These are phyloP conservation scores for Elaeis guineensis DNA, from an alignment of 176 grass and related monocot genomes.

Conservation along the genomic window DNA sequence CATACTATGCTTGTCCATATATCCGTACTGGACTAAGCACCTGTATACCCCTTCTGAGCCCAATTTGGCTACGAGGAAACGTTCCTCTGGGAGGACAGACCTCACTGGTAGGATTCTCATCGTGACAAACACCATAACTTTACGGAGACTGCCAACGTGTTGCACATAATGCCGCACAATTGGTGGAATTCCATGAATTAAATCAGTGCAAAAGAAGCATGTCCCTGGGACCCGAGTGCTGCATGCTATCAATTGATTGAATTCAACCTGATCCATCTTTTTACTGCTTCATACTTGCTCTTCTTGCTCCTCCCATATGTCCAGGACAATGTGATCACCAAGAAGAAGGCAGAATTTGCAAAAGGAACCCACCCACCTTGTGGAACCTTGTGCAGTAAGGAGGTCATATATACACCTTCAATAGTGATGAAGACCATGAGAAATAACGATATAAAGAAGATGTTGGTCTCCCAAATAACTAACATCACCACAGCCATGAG, in stretches of 20 bases:
- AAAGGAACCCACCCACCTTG: slow-evolving; percentile 86
- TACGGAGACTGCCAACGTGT: slow-evolving; percentile 39
- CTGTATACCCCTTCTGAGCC: slow-evolving; percentile 55
- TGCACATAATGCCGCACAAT: slow-evolving; percentile 61
- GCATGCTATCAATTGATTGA: slow-evolving; percentile 22
- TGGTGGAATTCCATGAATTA: slow-evolving; percentile 67
- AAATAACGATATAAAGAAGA: slow-evolving; percentile 26
- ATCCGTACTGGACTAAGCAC: slow-evolving; percentile 73
- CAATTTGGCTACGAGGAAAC: slow-evolving; percentile 57
- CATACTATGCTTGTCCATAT: slow-evolving; percentile 63
- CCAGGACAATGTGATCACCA: slow-evolving; percentile 65
- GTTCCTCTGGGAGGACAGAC: slow-evolving; percentile 53
- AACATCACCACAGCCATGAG: slow-evolving; percentile 56
- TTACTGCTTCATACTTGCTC: slow-evolving; percentile 38
- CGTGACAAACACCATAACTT: slow-evolving; percentile 61
- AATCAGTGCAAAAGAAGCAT: slow-evolving; percentile 73
- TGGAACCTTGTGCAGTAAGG: slow-evolving; percentile 54
- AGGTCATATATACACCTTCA: slow-evolving; percentile 56
- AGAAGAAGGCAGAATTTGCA: slow-evolving; percentile 59
- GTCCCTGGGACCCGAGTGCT: slow-evolving; percentile 44
- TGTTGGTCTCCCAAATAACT: slow-evolving; percentile 45
- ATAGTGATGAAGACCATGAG: slow-evolving; percentile 27
- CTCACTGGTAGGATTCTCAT: slow-evolving; percentile 4
- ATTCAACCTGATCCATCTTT: slow-evolving; percentile 43
- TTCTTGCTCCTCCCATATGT: slow-evolving; percentile 77